phyloP scores from a whole-genome alignment of 2,329 filamentous ascomycete genomes.

The Fusarium devonianum region DNA sequence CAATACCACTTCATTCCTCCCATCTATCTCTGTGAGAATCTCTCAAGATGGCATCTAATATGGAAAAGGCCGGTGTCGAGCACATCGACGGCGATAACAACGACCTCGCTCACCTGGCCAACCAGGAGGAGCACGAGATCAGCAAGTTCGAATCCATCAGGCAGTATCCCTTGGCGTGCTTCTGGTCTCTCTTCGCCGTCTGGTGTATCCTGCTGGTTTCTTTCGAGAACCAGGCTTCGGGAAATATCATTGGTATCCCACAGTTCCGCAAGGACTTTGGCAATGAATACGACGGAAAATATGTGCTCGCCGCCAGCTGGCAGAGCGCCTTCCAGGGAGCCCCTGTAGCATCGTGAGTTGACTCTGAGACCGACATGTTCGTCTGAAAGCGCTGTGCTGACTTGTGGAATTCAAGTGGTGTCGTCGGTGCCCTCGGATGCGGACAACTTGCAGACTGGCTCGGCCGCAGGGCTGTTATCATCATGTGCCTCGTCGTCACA shows the following conservation, averaged over 20 bases:
- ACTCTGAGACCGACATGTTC: background rate
- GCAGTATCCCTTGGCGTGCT: slow-evolving; percentile 37
- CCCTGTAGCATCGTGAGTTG: slow-evolving; percentile 48
- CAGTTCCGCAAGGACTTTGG: slow-evolving; percentile 56
- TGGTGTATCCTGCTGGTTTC: slow-evolving; percentile 50
- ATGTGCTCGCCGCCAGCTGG: slow-evolving; percentile 53
- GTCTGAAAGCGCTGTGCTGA: background rate
- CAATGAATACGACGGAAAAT: slow-evolving; percentile 44
- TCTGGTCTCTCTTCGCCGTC: slow-evolving; percentile 50
- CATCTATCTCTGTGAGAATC: too few species aligned
- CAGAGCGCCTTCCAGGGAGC: slow-evolving; percentile 54
- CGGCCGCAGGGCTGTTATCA: slow-evolving; percentile 45
- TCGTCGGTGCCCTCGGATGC: slow-evolving; percentile 44
- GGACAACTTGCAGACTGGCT: slow-evolving; percentile 48
- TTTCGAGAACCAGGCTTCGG: slow-evolving; percentile 53
- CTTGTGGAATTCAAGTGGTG: slow-evolving; percentile 8
- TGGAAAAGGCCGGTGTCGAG: slow-evolving; percentile 27
- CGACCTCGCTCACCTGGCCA: slow-evolving; percentile 33
- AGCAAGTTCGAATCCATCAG: slow-evolving; percentile 34
- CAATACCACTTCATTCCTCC: background rate
- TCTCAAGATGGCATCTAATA: slow-evolving; percentile 1
- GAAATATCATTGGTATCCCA: slow-evolving; percentile 53
- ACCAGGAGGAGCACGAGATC: slow-evolving; percentile 42
- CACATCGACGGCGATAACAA: slow-evolving; percentile 19
- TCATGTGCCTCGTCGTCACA: slow-evolving; percentile 47